Base-by-base conservation (phyloP, 192 early-diverging fungal genomes). In the Coemansia sp. region DNA sequence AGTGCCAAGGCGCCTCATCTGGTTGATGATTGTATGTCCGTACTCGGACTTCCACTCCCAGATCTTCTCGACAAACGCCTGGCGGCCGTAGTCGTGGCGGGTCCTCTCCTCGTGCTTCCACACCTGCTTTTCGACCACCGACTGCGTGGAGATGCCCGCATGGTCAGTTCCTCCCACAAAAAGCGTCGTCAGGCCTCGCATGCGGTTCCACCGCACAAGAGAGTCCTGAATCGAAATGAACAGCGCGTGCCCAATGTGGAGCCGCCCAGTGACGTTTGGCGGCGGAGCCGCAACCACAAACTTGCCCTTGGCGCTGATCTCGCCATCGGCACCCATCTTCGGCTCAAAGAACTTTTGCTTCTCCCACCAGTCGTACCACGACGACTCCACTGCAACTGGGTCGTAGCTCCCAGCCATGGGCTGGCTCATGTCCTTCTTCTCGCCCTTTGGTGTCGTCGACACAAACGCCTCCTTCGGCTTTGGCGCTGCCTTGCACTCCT, bases 361-460 rank as follows among this genome's bases (percentile, higher is more conserved):
- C 77, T 94, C 93, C 96, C 97, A 98, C 94, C 95, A 99, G 28
- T 83, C 86, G 72, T 98, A 95, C 97, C 95, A 99, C 23, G 93
- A 87, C 23, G 92, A 76, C 73, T 99, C 97, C 27, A 99, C 97
- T 29, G 88, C 92, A 44, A 65, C 83, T 11, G 95, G 94, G 60
- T 95, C 88, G 75, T 97, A 99, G 55, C 85, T 78, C 31, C 79
- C 77, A 6, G 94, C 89, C 84, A 96, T 91, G 19, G 84, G 83
- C 55, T 84, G 82, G 47, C 79, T 78, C 79, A 81, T 75, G 30
- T 87, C 87, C 70, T 94, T 93, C 84, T 95, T 98, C 66, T 93
- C 89, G 31, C 96, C 96, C 59, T 79, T 79, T 2, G 90, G 91
- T 11, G 93, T 96, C 9, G 75, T 89, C 81, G 94, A 90, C 25